Percentiles rank a stretch among this genome's conserved stretches.
These are phyloP conservation scores for Debaryomyces udenii DNA, from an alignment of 1,139 yeast species.

Conservation along the genomic window DNA sequence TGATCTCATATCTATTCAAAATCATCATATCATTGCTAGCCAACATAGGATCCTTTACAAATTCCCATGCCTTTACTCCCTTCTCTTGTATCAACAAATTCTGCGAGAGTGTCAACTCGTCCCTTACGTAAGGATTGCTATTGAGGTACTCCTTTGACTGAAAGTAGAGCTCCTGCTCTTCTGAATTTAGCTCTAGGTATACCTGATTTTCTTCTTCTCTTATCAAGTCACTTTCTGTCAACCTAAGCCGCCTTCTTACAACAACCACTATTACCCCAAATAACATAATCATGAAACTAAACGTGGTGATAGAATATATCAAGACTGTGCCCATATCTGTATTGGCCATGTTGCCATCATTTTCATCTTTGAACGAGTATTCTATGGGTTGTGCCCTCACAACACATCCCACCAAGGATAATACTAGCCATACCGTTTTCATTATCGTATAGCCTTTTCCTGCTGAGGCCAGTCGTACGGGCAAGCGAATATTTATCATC, in stretches of 20 bases:
- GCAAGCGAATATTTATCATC: conserved; percentile 3
- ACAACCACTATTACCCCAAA: conserved; percentile 4
- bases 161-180: conserved; percentile 79
- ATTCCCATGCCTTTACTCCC: conserved; percentile 93
- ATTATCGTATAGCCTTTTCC: neutral
- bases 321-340: conserved; percentile 7
- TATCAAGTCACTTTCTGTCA: conserved; percentile 55
- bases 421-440: conserved; percentile 3
- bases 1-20: conserved; percentile 73
- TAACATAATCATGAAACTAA: conserved; percentile 7
- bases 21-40: conserved; percentile 64
- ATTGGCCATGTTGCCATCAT: neutral
- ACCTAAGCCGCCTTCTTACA: conserved; percentile 11
- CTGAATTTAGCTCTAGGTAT: conserved; percentile 62
- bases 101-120: conserved; percentile 49
- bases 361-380: neutral
- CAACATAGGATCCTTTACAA: conserved; percentile 68
- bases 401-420: neutral
- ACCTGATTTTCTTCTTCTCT: conserved; percentile 66
- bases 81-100: conserved; percentile 78
- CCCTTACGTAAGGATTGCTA: conserved; percentile 57
- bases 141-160: conserved; percentile 63
- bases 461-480: neutral
- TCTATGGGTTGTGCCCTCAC: conserved; percentile 1
- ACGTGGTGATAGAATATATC: conserved; percentile 3